A percentile compares a stretch with the other conserved stretches of the same genome.
phyloP scores from a whole-genome alignment of 164 flowering plant genomes.

The Platanus orientalis region DNA sequence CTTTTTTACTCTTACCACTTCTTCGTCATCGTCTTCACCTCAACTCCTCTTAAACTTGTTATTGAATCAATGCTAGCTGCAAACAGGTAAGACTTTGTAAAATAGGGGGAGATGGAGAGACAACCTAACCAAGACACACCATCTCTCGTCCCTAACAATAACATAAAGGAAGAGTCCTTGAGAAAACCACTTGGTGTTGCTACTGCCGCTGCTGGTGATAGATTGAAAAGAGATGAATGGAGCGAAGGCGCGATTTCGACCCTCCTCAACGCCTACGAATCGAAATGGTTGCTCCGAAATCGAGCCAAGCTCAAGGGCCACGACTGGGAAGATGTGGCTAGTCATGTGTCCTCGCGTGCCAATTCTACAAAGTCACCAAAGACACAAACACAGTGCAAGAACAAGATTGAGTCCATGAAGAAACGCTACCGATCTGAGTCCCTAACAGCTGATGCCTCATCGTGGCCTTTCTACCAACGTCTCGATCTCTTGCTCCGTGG shows the following conservation, averaged over 20 bases:
- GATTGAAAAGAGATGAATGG: slow-evolving; percentile 89
- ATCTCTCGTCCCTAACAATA: slow-evolving; percentile 20
- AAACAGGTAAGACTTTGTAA: slow-evolving; percentile 12
- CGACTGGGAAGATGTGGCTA: slow-evolving; percentile 95
- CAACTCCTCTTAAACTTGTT: background rate
- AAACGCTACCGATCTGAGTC: slow-evolving; percentile 85
- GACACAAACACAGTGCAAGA: slow-evolving; percentile 95
- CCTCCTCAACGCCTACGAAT: slow-evolving; percentile 80
- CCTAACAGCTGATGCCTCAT: slow-evolving; percentile 46
- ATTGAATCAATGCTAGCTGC: slow-evolving; percentile 24
- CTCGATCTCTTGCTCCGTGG: slow-evolving; percentile 76
- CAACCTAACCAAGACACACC: slow-evolving; percentile 26
- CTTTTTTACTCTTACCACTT: background rate
- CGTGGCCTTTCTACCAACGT: slow-evolving; percentile 79
- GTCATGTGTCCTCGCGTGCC: slow-evolving; percentile 54
- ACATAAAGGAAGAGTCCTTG: slow-evolving; percentile 25
- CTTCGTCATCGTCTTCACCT: background rate
- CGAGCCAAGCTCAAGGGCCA: slow-evolving; percentile 96
- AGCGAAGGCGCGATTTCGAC: slow-evolving; percentile 88
- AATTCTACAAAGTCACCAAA: slow-evolving; percentile 57
- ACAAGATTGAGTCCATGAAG: slow-evolving; percentile 98
- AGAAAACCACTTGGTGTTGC: slow-evolving; percentile 12
- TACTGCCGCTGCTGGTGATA: slow-evolving; percentile 25
- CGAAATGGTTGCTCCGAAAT: slow-evolving; percentile 80
- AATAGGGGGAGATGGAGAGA: slow-evolving; percentile 49